A percentile compares a stretch with the other conserved stretches of the same genome.
phyloP scores from a whole-genome alignment of 2,329 filamentous ascomycete genomes.

The Talaromyces marneffei region DNA sequence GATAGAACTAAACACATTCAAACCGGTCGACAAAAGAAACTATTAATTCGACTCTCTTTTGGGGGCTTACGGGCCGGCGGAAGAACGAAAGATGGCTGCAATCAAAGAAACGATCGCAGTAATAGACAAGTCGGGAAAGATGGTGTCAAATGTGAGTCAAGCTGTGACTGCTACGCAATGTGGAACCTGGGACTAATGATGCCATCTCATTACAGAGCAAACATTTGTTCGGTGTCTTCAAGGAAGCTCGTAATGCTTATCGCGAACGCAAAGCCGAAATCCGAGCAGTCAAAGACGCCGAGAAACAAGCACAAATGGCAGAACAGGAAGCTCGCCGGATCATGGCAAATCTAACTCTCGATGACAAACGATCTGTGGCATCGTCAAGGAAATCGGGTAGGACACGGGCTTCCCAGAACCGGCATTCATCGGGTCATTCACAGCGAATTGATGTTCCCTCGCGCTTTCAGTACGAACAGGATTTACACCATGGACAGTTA shows the following conservation, averaged over 20 bases:
- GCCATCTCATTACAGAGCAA: constrained; percentile 60
- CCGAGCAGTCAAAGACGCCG: constrained; percentile 61
- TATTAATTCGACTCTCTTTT: not conserved
- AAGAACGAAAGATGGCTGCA: constrained; percentile 13
- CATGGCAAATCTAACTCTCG: constrained; percentile 46
- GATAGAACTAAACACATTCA: not conserved
- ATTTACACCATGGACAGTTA: constrained; percentile 6
- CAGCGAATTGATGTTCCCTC: constrained; percentile 13
- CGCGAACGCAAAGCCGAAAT: constrained; percentile 80
- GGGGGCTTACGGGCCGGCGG: not conserved
- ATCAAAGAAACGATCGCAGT: constrained; percentile 73
- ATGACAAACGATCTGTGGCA: constrained; percentile 42
- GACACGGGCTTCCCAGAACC: constrained; percentile 24
- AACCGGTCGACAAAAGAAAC: not conserved
- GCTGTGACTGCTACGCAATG: too few species aligned
- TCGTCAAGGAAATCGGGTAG: constrained; percentile 39
- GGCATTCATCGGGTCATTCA: constrained; percentile 16
- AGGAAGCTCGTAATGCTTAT: constrained; percentile 84
- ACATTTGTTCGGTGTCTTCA: constrained; percentile 83
- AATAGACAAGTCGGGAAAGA: constrained; percentile 84
- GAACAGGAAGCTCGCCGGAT: constrained; percentile 16
- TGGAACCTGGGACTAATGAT: not conserved
- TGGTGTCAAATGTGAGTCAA: constrained; percentile 72
- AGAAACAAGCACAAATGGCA: constrained; percentile 55
- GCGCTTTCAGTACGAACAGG: constrained; percentile 14